Conservation (phyloP, 2,329 filamentous ascomycete species). For the Calonectria naviculata region DNA sequence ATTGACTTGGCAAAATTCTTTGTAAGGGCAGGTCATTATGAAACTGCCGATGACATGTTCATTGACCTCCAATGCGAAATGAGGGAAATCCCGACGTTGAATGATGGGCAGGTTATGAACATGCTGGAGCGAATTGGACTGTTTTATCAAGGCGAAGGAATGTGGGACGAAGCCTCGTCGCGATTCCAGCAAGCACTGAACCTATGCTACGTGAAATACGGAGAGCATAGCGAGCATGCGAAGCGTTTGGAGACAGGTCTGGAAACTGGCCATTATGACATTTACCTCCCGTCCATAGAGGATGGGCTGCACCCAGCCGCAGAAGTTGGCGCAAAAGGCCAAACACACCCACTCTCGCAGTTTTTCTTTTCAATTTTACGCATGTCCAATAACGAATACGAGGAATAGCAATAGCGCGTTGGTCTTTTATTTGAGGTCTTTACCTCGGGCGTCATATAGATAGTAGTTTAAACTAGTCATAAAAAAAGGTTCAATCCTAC, state of each 20-base stretch:
- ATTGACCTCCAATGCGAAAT: not conserved
- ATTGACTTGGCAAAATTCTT: not conserved
- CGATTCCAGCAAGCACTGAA: not conserved
- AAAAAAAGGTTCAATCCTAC: too few species aligned
- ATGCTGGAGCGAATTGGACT: not conserved
- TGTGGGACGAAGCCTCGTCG: not conserved
- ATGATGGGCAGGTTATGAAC: not conserved
- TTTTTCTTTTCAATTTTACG: too few species aligned
- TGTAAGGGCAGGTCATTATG: not conserved
- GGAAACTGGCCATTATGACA: not conserved
- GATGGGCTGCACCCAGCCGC: too few species aligned
- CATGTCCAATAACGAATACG: too few species aligned
- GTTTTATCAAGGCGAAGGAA: not conserved
- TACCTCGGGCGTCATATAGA: too few species aligned
- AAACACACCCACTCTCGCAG: too few species aligned
- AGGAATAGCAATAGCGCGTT: too few species aligned
- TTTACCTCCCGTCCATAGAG: not conserved
- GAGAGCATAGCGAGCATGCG: not conserved
- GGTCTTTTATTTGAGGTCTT: too few species aligned
- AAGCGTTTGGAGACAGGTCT: not conserved
- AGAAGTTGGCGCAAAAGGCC: too few species aligned
- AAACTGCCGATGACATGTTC: not conserved
- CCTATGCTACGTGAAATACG: not conserved
- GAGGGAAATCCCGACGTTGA: not conserved
- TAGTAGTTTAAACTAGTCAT: too few species aligned